Conservation (phyloP, 2,329 filamentous ascomycete species). For the Dactylella cylindrospora region DNA sequence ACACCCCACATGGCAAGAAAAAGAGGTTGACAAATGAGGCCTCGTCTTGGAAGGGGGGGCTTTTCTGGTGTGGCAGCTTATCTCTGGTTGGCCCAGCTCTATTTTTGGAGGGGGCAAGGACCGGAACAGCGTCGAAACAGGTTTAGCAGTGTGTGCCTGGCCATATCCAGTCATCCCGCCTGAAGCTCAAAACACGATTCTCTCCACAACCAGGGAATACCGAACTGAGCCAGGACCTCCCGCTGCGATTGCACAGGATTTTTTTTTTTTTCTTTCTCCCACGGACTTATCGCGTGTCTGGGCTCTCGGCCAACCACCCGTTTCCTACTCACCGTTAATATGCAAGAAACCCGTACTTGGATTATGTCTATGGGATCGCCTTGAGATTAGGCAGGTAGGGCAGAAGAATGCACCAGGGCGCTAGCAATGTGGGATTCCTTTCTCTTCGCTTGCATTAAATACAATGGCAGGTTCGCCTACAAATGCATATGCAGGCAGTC, state of each 20-base stretch:
- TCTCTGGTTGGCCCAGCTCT: conserved; percentile 26
- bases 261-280: too few species aligned
- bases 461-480: conserved; percentile 32
- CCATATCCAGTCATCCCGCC: conserved; percentile 14
- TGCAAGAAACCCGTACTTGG: conserved; percentile 4
- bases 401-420: conserved; percentile 16
- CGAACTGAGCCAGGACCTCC: too few species aligned
- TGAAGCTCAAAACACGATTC: conserved; percentile 6
- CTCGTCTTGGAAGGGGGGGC: too few species aligned
- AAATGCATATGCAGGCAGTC: conserved; percentile 41
- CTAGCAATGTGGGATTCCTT: neutral
- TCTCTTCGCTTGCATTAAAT: conserved; percentile 15
- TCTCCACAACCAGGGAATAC: too few species aligned
- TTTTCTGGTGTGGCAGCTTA: too few species aligned
- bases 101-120: conserved; percentile 41
- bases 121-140: too few species aligned
- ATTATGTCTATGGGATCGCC: conserved; percentile 19
- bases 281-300: too few species aligned
- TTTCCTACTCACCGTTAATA: conserved; percentile 24
- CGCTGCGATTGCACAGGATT: too few species aligned
- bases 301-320: conserved; percentile 1
- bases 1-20: conserved; percentile 7
- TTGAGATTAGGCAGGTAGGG: conserved; percentile 19
- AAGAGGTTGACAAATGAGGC: too few species aligned
- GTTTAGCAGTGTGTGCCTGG: conserved; percentile 3